phyloP scores from a whole-genome alignment of 1,139 yeast genomes.

The Hemisphaericaspora lyxosophila region DNA sequence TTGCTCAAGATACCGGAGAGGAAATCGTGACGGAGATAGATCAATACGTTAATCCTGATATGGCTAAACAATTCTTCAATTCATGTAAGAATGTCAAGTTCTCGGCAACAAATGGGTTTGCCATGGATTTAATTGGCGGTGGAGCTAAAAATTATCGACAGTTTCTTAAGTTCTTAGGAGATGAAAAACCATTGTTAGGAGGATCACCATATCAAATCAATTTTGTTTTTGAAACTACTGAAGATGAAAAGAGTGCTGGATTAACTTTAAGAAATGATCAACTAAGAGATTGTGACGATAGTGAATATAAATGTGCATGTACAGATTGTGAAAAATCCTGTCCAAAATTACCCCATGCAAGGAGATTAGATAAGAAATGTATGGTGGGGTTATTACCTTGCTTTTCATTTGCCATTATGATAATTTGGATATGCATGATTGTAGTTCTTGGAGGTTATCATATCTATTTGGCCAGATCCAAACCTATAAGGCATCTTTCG shows the following conservation, averaged over 20 bases:
- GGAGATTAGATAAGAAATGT: slow-evolving; percentile 41
- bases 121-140: slow-evolving; percentile 96
- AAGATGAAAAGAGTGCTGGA: slow-evolving; percentile 21
- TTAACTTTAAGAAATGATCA: slow-evolving; percentile 28
- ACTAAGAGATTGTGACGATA: slow-evolving; percentile 59
- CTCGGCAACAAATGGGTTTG: slow-evolving; percentile 92
- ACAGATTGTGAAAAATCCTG: slow-evolving; percentile 84
- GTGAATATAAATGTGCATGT: slow-evolving; percentile 79
- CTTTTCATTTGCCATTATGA: slow-evolving; percentile 61
- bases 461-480: slow-evolving; percentile 27
- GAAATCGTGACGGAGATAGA: slow-evolving; percentile 71
- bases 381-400: slow-evolving; percentile 67
- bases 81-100: slow-evolving; percentile 90
- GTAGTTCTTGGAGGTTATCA: slow-evolving; percentile 41
- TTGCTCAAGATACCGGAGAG: slow-evolving; percentile 51
- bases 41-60: slow-evolving; percentile 56
- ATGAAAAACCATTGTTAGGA: slow-evolving; percentile 87
- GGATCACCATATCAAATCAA: slow-evolving; percentile 96
- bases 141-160: slow-evolving; percentile 76
- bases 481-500: slow-evolving; percentile 6
- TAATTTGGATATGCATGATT: slow-evolving; percentile 45
- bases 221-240: slow-evolving; percentile 48
- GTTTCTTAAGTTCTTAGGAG: slow-evolving; percentile 87
- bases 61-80: slow-evolving; percentile 68
- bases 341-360: slow-evolving; percentile 57